A percentile compares a stretch with the other conserved stretches of the same genome.
phyloP scores from a whole-genome alignment of 2,329 filamentous ascomycete species.

The Plectosphaerella cucumerina region DNA sequence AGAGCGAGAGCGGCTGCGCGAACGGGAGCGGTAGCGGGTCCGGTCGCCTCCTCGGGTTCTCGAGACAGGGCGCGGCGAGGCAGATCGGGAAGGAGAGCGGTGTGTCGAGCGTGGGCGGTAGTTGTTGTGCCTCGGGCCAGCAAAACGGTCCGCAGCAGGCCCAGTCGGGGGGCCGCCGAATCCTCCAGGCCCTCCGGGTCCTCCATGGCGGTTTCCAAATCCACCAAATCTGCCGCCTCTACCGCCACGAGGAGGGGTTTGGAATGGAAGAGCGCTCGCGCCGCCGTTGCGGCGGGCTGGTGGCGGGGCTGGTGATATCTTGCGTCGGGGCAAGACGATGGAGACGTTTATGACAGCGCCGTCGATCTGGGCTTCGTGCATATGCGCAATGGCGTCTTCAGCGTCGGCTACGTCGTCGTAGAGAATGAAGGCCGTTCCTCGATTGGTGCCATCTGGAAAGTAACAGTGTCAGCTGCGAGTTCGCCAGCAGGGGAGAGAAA shows the following conservation, averaged over 20 bases:
- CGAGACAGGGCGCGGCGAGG: slow-evolving; percentile 19
- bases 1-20: slow-evolving; percentile 41
- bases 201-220: slow-evolving; percentile 1
- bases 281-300: slow-evolving; percentile 60
- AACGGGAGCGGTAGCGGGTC: slow-evolving; percentile 41
- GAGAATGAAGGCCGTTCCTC: slow-evolving; percentile 89
- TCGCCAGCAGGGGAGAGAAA: neutral
- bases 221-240: slow-evolving; percentile 1
- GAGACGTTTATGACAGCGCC: slow-evolving; percentile 80
- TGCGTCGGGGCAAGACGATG: slow-evolving; percentile 79
- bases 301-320: slow-evolving; percentile 77
- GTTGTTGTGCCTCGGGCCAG: slow-evolving; percentile 43
- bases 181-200: slow-evolving; percentile 10
- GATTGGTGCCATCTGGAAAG: slow-evolving; percentile 74
- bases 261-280: slow-evolving; percentile 43
- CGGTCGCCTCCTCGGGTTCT: slow-evolving; percentile 17
- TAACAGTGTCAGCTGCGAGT: slow-evolving; percentile 7
- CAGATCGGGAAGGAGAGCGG: slow-evolving; percentile 36
- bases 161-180: slow-evolving; percentile 17
- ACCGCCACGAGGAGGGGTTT: slow-evolving; percentile 31
- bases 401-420: slow-evolving; percentile 75
- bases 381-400: slow-evolving; percentile 85
- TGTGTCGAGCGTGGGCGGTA: slow-evolving; percentile 60
- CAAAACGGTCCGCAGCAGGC: slow-evolving; percentile 27
- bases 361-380: slow-evolving; percentile 96